Base-by-base conservation (phyloP, 2,329 filamentous ascomycete species). In the Trichophyton mentagrophytes region DNA sequence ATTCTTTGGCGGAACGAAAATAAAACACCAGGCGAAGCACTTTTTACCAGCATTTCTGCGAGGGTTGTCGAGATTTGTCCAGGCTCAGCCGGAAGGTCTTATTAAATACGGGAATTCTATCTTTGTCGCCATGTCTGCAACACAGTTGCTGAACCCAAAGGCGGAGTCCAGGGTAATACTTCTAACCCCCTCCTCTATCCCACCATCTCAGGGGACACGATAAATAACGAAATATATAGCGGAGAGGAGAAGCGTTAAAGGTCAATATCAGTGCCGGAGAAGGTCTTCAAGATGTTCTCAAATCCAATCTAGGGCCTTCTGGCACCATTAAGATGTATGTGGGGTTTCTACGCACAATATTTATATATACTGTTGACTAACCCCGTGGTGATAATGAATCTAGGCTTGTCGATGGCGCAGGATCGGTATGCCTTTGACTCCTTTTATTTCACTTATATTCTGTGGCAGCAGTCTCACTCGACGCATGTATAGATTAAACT, bases 241-340 rank as follows among this genome's bases (percentile, higher is more conserved):
- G 93, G 81, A 86, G 93, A 81, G 93, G 90, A 76, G 93, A 99
- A 85, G 93, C 93, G 81, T 81, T 99, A 65, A 85, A 84, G 77
- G 91, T 97, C 76, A 99, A 99, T 81, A 97, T 99, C 78, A 90
- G 83, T 71, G 93, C 93, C 66, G 93, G 92, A 71, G 91, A 96
- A 78, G 93, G 93, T 70, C 80, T 91, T 65, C 85, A 91, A 72
- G 84, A 95, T 89, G 93, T 99, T 59, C 82, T 99, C 73, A 92
- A 93, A 77, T 96, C 92, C 60, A 99, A 99, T 76, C 75, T 99
- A 67, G 93, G 93, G 69, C 93, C 93, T 61, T 82, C 89, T 69
- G 93, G 92, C 66, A 97, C 92, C 44, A 87, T 97, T 70, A 97
- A 97, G 80, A 97, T 97, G 92, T 92, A 76, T 59, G 55, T 76